Base-by-base conservation (phyloP, 768 basidiomycete species). In the Lactifluus pinguis region DNA sequence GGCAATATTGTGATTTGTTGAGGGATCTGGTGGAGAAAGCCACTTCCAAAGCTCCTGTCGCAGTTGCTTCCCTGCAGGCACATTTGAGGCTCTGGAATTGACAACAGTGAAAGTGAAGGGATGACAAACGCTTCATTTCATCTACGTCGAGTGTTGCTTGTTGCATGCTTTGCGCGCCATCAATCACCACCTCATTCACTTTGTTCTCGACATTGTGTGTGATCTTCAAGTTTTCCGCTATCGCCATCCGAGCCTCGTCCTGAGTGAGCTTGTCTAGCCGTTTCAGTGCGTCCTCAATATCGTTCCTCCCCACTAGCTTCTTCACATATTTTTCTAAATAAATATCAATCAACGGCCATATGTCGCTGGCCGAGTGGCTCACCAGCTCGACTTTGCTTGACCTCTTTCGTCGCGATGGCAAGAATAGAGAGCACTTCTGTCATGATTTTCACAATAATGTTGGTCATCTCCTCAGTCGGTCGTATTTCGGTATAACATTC, bases 1-100 rank as follows among this genome's bases (percentile, higher is more conserved):
- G 1, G 55, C 55, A 2, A 48, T 48, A 9, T 56, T 56, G 10
- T 56, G 55, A n/a, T 56, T 48, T 15, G 14, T 56, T 1, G 55
- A 56, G 3, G 45, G 47, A 56, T 56, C 45, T 4, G 56, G 49
- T 6, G 56, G 49, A 32, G 56, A 57, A 13, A 57, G 56, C 56
- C 56, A 57, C 10, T 2, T 42, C 11, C 15, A 29, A 8, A 42
- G 21, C 4, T 56, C 14, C 34, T 29, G 14, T 38, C 21, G 45
- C 15, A 61, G 14, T 41, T 10, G 32, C 13, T 29, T 56, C 42
- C 14, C 59, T 55, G 14, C 9, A 21, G 6, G 0, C 3, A 36
- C 6, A 17, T 21, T n/a, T 51, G 11, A 36, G 3, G 3, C 2
- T 5, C n/a, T n/a, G n/a, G 34, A 32, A 3, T 0, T 52, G 25